Conservation (phyloP, 129 eudicot species). For the Lactuca sativa region DNA sequence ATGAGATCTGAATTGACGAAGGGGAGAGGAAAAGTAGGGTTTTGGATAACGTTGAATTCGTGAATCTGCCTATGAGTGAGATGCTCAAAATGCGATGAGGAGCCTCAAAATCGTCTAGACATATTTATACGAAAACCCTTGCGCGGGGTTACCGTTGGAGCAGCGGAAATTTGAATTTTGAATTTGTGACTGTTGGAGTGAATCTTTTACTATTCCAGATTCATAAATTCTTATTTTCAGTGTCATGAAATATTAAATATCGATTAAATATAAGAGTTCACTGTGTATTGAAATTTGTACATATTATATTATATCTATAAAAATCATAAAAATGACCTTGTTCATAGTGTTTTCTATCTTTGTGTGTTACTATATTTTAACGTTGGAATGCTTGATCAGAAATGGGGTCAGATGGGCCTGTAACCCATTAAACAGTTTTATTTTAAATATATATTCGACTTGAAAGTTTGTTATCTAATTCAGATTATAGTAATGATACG, state of each 20-base stretch:
- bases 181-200: neutral
- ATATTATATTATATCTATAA: neutral
- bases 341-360: neutral
- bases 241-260: too few relatives aligned
- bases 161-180: slow-evolving; percentile 27
- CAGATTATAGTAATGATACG: too few relatives aligned
- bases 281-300: neutral
- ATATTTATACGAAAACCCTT: slow-evolving; percentile 29
- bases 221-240: neutral
- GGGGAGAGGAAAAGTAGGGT: slow-evolving; percentile 13
- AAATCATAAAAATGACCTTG: too few relatives aligned
- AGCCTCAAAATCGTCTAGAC: slow-evolving; percentile 9
- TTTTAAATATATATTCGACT: too few relatives aligned
- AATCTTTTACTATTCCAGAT: neutral
- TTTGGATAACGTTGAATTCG: neutral
- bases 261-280: neutral
- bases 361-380: neutral
- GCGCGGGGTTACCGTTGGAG: slow-evolving; percentile 30
- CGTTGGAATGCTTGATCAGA: neutral
- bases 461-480: too few relatives aligned
- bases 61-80: slow-evolving; percentile 24
- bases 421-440: neutral
- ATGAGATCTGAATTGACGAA: slow-evolving; percentile 19
- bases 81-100: slow-evolving; percentile 17
- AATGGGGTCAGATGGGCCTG: neutral